A percentile compares a stretch with the other conserved stretches of the same genome.
phyloP scores from a whole-genome alignment of 305 asterid genomes.

The Galium porrigens region DNA sequence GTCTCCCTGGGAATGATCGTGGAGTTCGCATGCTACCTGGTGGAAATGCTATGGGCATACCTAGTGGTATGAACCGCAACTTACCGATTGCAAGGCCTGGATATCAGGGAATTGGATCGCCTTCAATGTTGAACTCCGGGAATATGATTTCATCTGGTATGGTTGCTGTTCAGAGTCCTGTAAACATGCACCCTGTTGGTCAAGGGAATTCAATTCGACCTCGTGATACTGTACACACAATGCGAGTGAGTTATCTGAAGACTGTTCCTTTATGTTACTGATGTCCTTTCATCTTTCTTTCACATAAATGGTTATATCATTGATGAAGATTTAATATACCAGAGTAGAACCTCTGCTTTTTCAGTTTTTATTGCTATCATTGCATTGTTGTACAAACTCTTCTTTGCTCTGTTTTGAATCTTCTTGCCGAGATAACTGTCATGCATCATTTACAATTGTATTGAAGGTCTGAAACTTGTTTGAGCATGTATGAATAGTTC shows the following conservation, averaged over 20 bases:
- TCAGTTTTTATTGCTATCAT: neutral
- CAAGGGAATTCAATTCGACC: constrained; percentile 54
- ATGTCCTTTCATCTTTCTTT: neutral
- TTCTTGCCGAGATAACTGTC: neutral
- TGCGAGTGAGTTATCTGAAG: constrained; percentile 40
- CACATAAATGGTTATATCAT: neutral
- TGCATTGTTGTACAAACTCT: neutral
- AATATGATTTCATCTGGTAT: constrained; percentile 41
- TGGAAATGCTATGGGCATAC: constrained; percentile 43
- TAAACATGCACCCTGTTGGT: constrained; percentile 48
- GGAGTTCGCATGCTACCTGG: constrained; percentile 48
- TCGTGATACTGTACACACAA: constrained; percentile 44
- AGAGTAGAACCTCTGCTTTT: neutral
- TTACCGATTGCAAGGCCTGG: constrained; percentile 54
- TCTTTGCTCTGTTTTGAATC: neutral
- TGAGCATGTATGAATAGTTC: neutral
- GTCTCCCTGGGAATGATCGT: constrained; percentile 45
- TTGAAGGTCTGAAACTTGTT: neutral
- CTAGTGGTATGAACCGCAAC: constrained; percentile 40
- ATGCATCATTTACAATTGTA: neutral
- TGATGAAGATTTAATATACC: neutral
- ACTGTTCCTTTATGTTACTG: constrained; percentile 1
- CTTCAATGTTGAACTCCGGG: constrained; percentile 54
- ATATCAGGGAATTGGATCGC: constrained; percentile 43
- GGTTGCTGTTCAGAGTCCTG: constrained; percentile 35